Conservation (phyloP, 2,329 filamentous ascomycete species). For the Trichophyton schoenleinii region DNA sequence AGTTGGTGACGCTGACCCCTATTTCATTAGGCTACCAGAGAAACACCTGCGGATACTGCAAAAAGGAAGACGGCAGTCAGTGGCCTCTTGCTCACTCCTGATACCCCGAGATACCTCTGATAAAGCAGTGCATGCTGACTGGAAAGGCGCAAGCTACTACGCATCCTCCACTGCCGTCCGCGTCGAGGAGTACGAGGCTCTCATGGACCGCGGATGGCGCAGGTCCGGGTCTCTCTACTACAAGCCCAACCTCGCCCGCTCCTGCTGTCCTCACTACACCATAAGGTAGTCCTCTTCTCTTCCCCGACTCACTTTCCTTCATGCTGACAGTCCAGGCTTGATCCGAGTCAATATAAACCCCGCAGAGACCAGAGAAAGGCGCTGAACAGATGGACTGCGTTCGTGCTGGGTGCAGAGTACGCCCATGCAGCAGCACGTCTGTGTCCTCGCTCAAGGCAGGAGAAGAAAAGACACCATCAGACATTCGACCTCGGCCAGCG, state of each 20-base stretch:
- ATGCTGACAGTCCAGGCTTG: slow-evolving; percentile 23
- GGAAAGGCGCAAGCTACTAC: slow-evolving; percentile 35
- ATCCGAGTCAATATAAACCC: slow-evolving; percentile 32
- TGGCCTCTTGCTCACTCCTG: slow-evolving; percentile 19
- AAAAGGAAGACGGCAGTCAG: slow-evolving; percentile 35
- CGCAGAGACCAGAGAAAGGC: slow-evolving; percentile 36
- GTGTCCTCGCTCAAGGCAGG: slow-evolving; percentile 33
- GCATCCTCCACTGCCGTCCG: slow-evolving; percentile 33
- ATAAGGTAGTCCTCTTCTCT: slow-evolving; percentile 25
- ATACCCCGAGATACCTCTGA: neutral
- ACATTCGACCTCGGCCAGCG: slow-evolving; percentile 32
- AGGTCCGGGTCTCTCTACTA: slow-evolving; percentile 39
- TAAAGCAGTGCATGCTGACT: neutral
- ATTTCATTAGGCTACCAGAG: slow-evolving; percentile 32
- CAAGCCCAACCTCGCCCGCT: slow-evolving; percentile 49
- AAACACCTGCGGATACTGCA: slow-evolving; percentile 39
- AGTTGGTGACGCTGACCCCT: neutral
- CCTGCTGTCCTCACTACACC: slow-evolving; percentile 78
- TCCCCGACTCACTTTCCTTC: neutral
- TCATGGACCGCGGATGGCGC: slow-evolving; percentile 39
- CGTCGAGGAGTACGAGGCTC: slow-evolving; percentile 36
- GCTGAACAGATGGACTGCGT: slow-evolving; percentile 38
- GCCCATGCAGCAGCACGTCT: slow-evolving; percentile 34
- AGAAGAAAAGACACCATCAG: slow-evolving; percentile 32
- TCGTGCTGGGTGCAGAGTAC: slow-evolving; percentile 37